Evolutionary conservation across 495 filamentous ascomycete species (phyloP).

Genomic region (Penicillium crystallinum): DNA sequence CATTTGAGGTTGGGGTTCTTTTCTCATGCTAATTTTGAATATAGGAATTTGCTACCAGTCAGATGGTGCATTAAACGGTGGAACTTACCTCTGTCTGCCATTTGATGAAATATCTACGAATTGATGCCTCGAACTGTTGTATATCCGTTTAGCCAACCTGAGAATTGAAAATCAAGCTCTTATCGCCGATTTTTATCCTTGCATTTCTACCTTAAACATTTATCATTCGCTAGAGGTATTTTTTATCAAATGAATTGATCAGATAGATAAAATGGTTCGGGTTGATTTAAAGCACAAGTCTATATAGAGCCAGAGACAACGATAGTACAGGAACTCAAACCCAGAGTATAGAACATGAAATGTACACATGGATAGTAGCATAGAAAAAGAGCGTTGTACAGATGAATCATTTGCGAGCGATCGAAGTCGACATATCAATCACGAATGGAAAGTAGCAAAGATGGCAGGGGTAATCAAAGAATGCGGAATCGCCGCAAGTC

Average conservation of each 20-base stretch:
- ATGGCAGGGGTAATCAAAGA: neutral
- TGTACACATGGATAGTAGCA: no score
- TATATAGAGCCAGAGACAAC: neutral
- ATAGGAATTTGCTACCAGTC: conserved; percentile 27
- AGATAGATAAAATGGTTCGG: neutral
- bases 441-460: neutral
- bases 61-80: conserved; percentile 24
- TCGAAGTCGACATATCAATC: neutral
- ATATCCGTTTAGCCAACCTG: conserved; percentile 1
- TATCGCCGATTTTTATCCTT: neutral
- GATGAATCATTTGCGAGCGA: neutral
- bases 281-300: no score
- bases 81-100: neutral
- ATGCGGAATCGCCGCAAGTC: neutral
- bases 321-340: neutral
- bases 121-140: conserved; percentile 9
- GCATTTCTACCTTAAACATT: neutral
- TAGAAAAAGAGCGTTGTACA: neutral
- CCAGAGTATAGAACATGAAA: neutral
- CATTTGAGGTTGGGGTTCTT: neutral
- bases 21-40: conserved; percentile 12
- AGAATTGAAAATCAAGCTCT: neutral
- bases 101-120: conserved; percentile 18
- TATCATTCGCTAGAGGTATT: no score
- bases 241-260: no score